Evolutionary conservation across 371 early-diverging fungal species (phyloP).

Genomic region (Choanephora cucurbitarum): DNA sequence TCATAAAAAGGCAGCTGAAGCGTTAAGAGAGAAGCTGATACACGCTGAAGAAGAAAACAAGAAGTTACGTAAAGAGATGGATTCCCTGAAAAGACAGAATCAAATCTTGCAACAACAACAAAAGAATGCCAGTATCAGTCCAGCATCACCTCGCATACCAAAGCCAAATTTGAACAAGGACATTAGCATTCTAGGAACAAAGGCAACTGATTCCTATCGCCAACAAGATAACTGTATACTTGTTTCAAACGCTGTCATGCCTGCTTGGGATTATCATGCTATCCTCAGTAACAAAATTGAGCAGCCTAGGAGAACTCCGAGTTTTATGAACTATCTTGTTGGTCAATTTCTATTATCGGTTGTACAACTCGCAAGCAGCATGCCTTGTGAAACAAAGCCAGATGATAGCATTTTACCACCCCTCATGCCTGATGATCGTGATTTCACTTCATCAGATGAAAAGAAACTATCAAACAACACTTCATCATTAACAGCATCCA

Average conservation of each 20-base stretch:
- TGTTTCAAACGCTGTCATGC: conserved; percentile 53
- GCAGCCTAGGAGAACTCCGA: conserved; percentile 1
- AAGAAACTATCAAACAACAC: background rate
- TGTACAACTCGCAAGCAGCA: conserved; percentile 28
- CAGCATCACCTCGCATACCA: conserved; percentile 38
- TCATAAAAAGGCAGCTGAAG: conserved; percentile 61
- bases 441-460: conserved; percentile 25
- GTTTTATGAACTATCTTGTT: conserved; percentile 19
- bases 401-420: conserved; percentile 16
- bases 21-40: conserved; percentile 45
- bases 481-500: background rate
- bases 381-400: conserved; percentile 16
- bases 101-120: conserved; percentile 27
- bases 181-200: conserved; percentile 47
- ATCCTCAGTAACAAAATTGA: conserved; percentile 26
- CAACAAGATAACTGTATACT: conserved; percentile 49
- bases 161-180: conserved; percentile 52
- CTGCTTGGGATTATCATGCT: conserved; percentile 43
- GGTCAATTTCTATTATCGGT: conserved; percentile 33
- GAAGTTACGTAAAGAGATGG: conserved; percentile 58
- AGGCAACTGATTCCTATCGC: conserved; percentile 49
- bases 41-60: conserved; percentile 61
- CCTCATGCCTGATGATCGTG: conserved; percentile 39
- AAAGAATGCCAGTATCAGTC: background rate
- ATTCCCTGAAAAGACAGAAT: conserved; percentile 43